Evolutionary conservation across 2,329 filamentous ascomycete species (phyloP).

Genomic region (Exserohilum turcica): DNA sequence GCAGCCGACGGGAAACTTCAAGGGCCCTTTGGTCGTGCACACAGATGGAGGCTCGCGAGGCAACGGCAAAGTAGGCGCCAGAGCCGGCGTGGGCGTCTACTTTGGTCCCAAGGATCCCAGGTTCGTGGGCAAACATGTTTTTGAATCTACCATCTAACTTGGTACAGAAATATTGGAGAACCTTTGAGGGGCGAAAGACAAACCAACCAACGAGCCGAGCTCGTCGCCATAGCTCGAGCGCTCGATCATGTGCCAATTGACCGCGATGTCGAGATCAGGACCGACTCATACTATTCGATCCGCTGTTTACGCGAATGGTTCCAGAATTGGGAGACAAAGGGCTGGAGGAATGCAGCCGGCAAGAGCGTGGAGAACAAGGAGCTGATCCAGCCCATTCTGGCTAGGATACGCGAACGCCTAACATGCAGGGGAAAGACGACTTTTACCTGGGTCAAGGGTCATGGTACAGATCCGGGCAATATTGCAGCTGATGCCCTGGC

Average conservation of each 20-base stretch:
- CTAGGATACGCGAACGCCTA: constrained; percentile 71
- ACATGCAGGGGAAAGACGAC: constrained; percentile 60
- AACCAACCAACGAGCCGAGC: constrained; percentile 95
- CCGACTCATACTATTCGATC: constrained; percentile 91
- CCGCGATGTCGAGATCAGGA: constrained; percentile 75
- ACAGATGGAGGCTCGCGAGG: constrained; percentile 67
- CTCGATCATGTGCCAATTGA: constrained; percentile 73
- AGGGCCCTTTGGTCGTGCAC: constrained; percentile 63
- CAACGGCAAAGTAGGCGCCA: constrained; percentile 61
- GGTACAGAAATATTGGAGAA: constrained; percentile 71
- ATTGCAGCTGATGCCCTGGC: constrained; percentile 70
- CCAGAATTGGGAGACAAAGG: constrained; percentile 72
- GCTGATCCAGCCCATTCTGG: constrained; percentile 73
- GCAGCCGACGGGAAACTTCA: constrained; percentile 50
- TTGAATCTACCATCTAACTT: constrained; percentile 3
- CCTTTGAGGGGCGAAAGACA: constrained; percentile 74
- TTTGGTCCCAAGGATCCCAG: constrained; percentile 64
- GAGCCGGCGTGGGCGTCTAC: constrained; percentile 67
- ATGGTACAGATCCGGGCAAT: constrained; percentile 75
- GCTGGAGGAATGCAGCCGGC: constrained; percentile 75
- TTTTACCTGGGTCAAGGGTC: constrained; percentile 91
- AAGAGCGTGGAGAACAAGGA: constrained; percentile 86
- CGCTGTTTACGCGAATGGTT: constrained; percentile 89
- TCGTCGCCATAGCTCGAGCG: constrained; percentile 84
- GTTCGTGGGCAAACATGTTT: constrained; percentile 45